These are phyloP conservation scores for Pseudonitzschia delicatissima DNA, from an alignment of 108 stramenopile genomes.

Conservation along the genomic window DNA sequence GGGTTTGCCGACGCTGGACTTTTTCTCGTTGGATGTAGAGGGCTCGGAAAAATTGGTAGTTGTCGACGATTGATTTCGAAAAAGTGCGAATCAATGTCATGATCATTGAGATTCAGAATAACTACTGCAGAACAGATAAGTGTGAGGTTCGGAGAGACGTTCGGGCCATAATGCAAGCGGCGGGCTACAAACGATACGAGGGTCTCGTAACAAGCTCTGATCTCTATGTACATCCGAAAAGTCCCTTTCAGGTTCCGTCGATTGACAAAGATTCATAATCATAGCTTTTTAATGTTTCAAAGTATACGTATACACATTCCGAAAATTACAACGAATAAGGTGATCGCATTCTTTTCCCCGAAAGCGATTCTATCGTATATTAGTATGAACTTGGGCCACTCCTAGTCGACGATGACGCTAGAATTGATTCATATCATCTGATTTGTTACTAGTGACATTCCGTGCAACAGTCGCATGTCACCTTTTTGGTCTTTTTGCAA, in stretches of 20 bases:
- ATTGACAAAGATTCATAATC: too few species aligned
- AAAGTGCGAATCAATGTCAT: constrained; percentile 43
- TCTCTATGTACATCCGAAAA: constrained; percentile 32
- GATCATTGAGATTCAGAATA: constrained; percentile 55
- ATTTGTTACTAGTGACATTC: too few species aligned
- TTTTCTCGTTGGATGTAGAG: constrained; percentile 72
- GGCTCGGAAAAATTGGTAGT: constrained; percentile 50
- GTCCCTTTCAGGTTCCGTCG: not conserved
- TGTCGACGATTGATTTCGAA: constrained; percentile 55
- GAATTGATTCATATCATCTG: too few species aligned
- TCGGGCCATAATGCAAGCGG: constrained; percentile 24
- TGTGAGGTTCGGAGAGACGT: constrained; percentile 28
- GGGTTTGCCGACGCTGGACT: constrained; percentile 1
- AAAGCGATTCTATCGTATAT: too few species aligned
- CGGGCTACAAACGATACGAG: constrained; percentile 30
- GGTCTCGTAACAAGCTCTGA: constrained; percentile 23
- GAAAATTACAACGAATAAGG: too few species aligned
- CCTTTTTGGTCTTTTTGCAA: constrained; percentile 12
- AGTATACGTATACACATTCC: too few species aligned
- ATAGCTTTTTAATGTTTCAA: too few species aligned
- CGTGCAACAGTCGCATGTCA: constrained; percentile 24
- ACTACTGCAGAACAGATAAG: constrained; percentile 22
- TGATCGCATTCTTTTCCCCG: too few species aligned
- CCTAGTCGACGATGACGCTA: too few species aligned
- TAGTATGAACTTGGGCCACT: too few species aligned